Evolutionary conservation across 2,329 filamentous ascomycete species (phyloP).

Genomic region (Lachnellula subtilissima): DNA sequence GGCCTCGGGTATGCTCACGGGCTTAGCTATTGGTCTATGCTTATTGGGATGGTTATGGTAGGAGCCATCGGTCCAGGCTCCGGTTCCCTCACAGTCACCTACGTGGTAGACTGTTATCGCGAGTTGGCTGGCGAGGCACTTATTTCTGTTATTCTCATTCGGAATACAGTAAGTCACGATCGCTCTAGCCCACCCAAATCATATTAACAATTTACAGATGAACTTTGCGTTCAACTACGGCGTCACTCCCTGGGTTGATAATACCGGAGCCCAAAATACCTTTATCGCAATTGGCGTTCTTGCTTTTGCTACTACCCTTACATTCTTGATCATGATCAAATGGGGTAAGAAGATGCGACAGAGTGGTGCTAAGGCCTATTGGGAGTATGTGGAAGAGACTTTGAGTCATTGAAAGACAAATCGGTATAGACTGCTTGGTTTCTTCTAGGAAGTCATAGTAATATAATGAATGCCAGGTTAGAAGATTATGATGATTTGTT

Average conservation of each 20-base stretch:
- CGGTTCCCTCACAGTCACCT: neutral
- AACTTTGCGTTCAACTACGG: conserved; percentile 45
- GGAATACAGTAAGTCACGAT: conserved; percentile 39
- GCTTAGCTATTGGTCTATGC: conserved; percentile 38
- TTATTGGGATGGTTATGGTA: conserved; percentile 41
- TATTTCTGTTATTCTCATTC: conserved; percentile 40
- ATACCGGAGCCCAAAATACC: conserved; percentile 36
- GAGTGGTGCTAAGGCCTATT: conserved; percentile 17
- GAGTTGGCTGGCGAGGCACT: conserved; percentile 38
- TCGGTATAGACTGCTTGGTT: too few species aligned
- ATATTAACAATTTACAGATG: too few species aligned
- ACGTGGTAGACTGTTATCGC: conserved; percentile 17
- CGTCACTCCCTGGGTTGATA: conserved; percentile 39
- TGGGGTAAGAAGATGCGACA: conserved; percentile 19
- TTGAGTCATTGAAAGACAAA: conserved; percentile 14
- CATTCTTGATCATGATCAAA: conserved; percentile 20
- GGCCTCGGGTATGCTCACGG: conserved; percentile 43
- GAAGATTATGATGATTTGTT: too few species aligned
- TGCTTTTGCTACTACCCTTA: conserved; percentile 12
- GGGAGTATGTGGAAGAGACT: conserved; percentile 17
- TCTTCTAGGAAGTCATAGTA: too few species aligned
- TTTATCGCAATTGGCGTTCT: conserved; percentile 37
- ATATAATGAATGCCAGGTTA: too few species aligned
- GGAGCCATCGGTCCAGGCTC: conserved; percentile 29
- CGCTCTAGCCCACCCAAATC: too few species aligned